Evolutionary conservation across 345 rosid species (phyloP), one percentile per base, ranked within the genome.

Genomic region (Rhodamnia rubescens): DNA sequence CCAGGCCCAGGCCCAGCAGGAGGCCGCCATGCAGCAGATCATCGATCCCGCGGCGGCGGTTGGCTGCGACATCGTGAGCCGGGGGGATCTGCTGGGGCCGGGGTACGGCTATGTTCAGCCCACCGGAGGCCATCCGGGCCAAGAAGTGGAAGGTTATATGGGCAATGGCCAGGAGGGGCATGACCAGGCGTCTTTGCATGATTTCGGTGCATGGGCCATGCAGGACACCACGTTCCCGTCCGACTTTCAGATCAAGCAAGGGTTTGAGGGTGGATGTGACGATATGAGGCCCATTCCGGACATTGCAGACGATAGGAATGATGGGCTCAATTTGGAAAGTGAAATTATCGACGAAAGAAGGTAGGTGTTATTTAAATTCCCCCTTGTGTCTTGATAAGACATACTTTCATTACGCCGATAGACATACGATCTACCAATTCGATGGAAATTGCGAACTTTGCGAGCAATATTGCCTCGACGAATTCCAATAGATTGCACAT

Each of bases 201-300:
- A 84, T 52, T 84, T 61, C 44, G 78, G 50, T 59, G 86, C 86
- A 81, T 87, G 88, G 88, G 84, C 86, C 85, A 82, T 87, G 86
- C 89, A 85, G 56, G 89, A 85, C 58, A 81, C 83, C 47, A n/a
- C 64, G 7, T 78, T 81, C 44, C 9, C 75, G 61, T 36, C 75
- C 50, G 16, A 53, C 64, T 29, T 82, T 13, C 56, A 85, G 59
- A 59, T 53, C 74, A 84, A 89, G 86, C 90, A 87, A 83, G 90
- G 90, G 36, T 88, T 90, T 53, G 86, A 88, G 26, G 40, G 83
- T 9, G 86, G 81, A 82, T 91, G 95, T 84, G 86, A 85, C 57
- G 87, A 90, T n/a, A 86, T 90, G 58, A 87, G 89, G 89, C 90
- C 89, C n/a, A 84, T 90, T 20, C 87, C 88, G 83, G 94, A 89